These are phyloP conservation scores for Phyllosticta ampelicida DNA, from an alignment of 2,329 filamentous ascomycete species.

Conservation along the genomic window DNA sequence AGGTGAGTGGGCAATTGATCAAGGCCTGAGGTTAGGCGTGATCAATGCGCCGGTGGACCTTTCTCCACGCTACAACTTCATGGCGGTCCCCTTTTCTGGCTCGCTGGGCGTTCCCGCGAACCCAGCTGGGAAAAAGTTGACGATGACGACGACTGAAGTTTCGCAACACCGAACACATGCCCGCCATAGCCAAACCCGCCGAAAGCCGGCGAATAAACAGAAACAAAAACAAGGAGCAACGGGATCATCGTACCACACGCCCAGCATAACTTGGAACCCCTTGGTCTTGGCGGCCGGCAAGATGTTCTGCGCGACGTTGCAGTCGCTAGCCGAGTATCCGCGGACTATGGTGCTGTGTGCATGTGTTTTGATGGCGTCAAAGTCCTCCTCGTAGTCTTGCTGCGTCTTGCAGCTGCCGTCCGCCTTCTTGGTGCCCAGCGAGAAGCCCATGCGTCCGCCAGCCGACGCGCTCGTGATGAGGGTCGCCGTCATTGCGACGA, in stretches of 20 bases:
- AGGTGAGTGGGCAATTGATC: too few relatives aligned
- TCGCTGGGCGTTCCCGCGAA: not conserved
- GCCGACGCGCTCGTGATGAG: conserved; percentile 37
- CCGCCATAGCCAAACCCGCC: not conserved
- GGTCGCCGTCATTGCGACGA: conserved; percentile 18
- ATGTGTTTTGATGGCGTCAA: conserved; percentile 46
- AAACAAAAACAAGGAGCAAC: not conserved
- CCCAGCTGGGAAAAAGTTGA: not conserved
- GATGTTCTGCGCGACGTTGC: conserved; percentile 51
- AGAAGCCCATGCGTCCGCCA: conserved; percentile 51
- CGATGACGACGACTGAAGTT: not conserved
- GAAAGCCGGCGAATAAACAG: not conserved
- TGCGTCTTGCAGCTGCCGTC: conserved; percentile 53
- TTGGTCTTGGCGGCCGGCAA: conserved; percentile 55
- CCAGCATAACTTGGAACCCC: conserved; percentile 57
- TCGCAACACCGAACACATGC: not conserved
- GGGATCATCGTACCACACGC: conserved; percentile 47
- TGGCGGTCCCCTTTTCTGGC: not conserved
- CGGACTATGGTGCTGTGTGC: conserved; percentile 48
- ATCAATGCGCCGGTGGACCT: not conserved
- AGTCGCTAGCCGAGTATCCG: conserved; percentile 57
- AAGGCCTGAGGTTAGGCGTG: not conserved
- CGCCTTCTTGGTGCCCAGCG: conserved; percentile 53
- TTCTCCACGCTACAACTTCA: not conserved
- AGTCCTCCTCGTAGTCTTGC: conserved; percentile 54